Evolutionary conservation across 1,139 yeast species (phyloP), one percentile per base, ranked within the genome.

Genomic region (Yamadazyma epiphylla): DNA sequence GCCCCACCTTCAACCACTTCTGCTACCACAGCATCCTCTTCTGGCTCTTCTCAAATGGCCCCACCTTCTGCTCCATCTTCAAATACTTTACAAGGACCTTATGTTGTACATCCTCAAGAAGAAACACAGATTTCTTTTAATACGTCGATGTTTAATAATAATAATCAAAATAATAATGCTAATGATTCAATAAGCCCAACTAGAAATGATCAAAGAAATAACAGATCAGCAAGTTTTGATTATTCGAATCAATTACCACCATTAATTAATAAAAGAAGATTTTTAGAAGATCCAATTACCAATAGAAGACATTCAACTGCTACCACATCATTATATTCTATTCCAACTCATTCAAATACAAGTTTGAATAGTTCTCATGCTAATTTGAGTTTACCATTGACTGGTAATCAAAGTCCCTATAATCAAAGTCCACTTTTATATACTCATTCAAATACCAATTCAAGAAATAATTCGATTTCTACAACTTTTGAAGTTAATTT

Each of bases 401-500:
- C 26, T 15, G 32, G 36, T 13, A 24, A 30, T 14, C 40, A 38
- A 27, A 40, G 42, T 28, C 44, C 49, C 20, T 34, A 38, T 28
- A 35, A 32, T 29, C 41, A 36, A 32, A 29, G 64, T 5, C 67
- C 68, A 7, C 45, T 60, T 15, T 44, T 58, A 13, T 37, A 54
- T 29, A 17, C 20, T 10, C 7, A 17, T 17, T 49, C 57, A 21
- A 48, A 53, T 21, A 53, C 51, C 26, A 58, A 48, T 15, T 56
- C 64, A 14, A 48, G 70, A 34, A 59, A 61, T 37, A 62, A 63
- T 43, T 62, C 69, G 13, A 56, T 63, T 19, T 50, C 62, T 5
- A 40, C 46, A 10, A 58, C 56, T 26, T 57, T 58, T 39, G 70
- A 64, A 32, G 52, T 58, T 27, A 46, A 52, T 15, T 41, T 48